Base-by-base conservation (phyloP, 805 yeast species). In the Debaryomyces prosopidis region DNA sequence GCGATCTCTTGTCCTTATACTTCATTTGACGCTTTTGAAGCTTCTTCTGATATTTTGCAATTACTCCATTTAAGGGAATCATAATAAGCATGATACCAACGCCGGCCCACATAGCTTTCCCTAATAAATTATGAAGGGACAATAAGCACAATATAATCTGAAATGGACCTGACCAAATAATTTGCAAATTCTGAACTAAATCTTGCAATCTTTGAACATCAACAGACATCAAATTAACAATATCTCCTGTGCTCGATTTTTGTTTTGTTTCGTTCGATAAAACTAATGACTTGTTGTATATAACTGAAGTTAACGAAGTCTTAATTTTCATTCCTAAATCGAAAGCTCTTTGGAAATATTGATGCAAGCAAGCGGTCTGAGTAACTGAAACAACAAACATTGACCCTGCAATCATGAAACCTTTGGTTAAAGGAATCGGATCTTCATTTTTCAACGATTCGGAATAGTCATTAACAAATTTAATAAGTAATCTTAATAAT, bases 51-150 rank as follows among this genome's bases (percentile, higher is more conserved):
- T 68, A 68, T 55, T 79, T 77, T 49, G 90, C 86, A 52, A 91
- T 71, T 17, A 73, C 62, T 2, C 89, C 84, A 60, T 91, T 90
- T 40, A 89, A 58, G 4, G 97, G 96, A 52, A 90, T 81, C 79
- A 89, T 82, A 26, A 89, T 57, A 3, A 83, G 59, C 80, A 91
- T 81, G 46, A 92, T 82, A 27, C 78, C 66, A 11, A 92, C 95
- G 63, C 98, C 98, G 35, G 96, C 85, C 96, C 97, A 89, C 96
- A 91, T 90, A n/a, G 94, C 80, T 47, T 83, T 80, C 31, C 97
- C 97, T 46, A 91, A 66, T 37, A 91, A 68, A 3, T 79, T 77
- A 63, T 89, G 80, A 43, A 91, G 73, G 1, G 94, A 84, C 36
- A 76, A 64, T 49, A 91, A 73, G 73, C 97, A 89, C 46, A 91